Evolutionary conservation across 352 stramenopile species (phyloP).

Genomic region (Blastocystis sp.): DNA sequence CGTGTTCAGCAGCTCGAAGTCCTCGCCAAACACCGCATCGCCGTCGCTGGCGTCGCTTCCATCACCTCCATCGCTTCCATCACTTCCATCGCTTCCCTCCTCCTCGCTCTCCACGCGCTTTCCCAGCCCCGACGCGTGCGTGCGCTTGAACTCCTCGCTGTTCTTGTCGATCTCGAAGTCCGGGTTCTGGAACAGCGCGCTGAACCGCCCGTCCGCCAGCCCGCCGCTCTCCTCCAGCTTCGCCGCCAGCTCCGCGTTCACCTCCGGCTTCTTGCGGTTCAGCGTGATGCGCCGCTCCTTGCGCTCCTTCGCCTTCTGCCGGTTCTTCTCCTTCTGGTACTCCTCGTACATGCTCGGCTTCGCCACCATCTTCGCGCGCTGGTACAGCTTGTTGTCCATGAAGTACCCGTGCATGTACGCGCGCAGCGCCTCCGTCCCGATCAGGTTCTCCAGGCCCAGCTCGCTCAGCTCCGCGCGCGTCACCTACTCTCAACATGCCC

Average conservation of each 20-base stretch:
- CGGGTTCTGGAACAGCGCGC: conserved; percentile 89
- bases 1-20: conserved; percentile 72
- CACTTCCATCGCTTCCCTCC: background rate
- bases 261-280: conserved; percentile 77
- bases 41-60: too few species aligned
- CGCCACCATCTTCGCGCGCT: conserved; percentile 89
- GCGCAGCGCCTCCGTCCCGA: conserved; percentile 89
- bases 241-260: conserved; percentile 84
- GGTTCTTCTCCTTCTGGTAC: conserved; percentile 91
- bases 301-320: conserved; percentile 79
- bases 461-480: conserved; percentile 84
- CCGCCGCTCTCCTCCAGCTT: conserved; percentile 75
- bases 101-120: background rate
- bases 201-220: conserved; percentile 90
- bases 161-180: conserved; percentile 96
- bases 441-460: conserved; percentile 92
- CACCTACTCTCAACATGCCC: conserved; percentile 80
- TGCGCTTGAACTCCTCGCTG: conserved; percentile 88
- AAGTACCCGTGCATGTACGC: conserved; percentile 99
- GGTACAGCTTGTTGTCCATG: conserved; percentile 95
- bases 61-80: too few species aligned
- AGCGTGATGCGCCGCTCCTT: conserved; percentile 76
- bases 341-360: conserved; percentile 96
- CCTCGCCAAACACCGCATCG: conserved; percentile 9
- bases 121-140: conserved; percentile 85